Evolutionary conservation across 352 stramenopile species (phyloP).

Genomic region (Elongisporangium anandrum): DNA sequence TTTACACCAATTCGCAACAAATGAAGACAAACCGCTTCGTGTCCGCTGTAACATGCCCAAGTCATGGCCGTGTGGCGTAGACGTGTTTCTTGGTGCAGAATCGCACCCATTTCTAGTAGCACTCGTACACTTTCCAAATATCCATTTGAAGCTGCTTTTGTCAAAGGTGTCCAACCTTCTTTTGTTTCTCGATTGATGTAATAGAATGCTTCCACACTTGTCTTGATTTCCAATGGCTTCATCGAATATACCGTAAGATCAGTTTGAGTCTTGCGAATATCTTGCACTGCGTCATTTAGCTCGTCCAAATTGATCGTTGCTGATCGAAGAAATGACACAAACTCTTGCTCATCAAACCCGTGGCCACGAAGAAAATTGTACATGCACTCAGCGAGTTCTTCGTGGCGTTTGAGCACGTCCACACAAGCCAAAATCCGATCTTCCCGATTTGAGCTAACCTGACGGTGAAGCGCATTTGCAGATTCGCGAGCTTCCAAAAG

Average conservation of each 20-base stretch:
- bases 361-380: conserved; percentile 25
- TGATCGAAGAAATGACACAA: conserved; percentile 29
- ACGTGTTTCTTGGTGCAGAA: conserved; percentile 43
- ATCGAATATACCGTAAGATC: conserved; percentile 10
- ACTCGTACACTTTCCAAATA: conserved; percentile 27
- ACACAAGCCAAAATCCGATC: conserved; percentile 29
- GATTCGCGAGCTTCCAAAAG: conserved; percentile 33
- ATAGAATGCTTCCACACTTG: conserved; percentile 10
- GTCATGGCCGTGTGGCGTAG: conserved; percentile 68
- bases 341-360: conserved; percentile 31
- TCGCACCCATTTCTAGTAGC: conserved; percentile 39
- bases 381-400: conserved; percentile 20
- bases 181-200: conserved; percentile 53
- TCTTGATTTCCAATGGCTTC: conserved; percentile 17
- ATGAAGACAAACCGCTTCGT: conserved; percentile 50
- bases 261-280: conserved; percentile 12
- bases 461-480: conserved; percentile 26
- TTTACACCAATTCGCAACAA: conserved; percentile 38
- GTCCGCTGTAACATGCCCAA: conserved; percentile 71
- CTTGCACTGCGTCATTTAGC: conserved; percentile 14
- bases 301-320: conserved; percentile 15
- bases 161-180: conserved; percentile 65
- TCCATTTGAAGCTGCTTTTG: conserved; percentile 55
- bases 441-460: conserved; percentile 27
- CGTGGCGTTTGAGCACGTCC: conserved; percentile 30